Evolutionary conservation across 164 flowering plant genomes (phyloP).

Genomic region (Magnolia sinica): DNA sequence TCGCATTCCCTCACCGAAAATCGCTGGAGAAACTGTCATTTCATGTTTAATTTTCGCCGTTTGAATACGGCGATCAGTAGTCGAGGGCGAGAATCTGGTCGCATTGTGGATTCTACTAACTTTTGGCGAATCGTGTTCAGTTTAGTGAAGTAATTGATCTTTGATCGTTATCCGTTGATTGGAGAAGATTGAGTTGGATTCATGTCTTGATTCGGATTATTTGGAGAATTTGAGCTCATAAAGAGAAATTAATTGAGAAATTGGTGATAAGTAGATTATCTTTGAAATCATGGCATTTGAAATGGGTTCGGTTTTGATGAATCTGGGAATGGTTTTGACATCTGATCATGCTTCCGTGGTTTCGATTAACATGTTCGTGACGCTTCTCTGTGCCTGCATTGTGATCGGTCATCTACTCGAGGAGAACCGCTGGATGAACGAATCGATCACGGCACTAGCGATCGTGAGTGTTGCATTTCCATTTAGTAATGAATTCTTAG

Average conservation of each 20-base stretch:
- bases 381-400: conserved; percentile 79
- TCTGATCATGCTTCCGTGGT: conserved; percentile 73
- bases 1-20: neutral
- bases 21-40: neutral
- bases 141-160: too few species aligned
- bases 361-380: conserved; percentile 74
- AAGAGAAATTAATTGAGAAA: neutral
- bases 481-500: too few species aligned
- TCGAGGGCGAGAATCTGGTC: neutral
- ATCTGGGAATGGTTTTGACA: conserved; percentile 20
- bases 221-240: neutral
- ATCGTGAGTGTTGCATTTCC: conserved; percentile 46
- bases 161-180: neutral
- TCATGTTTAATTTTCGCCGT: neutral
- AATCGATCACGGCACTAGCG: conserved; percentile 75
- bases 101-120: neutral
- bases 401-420: conserved; percentile 80
- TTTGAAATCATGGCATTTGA: neutral
- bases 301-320: conserved; percentile 15
- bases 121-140: neutral
- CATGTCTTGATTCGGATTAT: neutral
- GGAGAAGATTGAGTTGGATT: neutral
- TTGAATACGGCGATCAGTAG: neutral
- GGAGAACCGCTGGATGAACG: conserved; percentile 86
- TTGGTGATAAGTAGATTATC: neutral